Evolutionary conservation across 306 rosid genomes (phyloP), one percentile per base, ranked within the genome.

Genomic region (Malus asiatica): DNA sequence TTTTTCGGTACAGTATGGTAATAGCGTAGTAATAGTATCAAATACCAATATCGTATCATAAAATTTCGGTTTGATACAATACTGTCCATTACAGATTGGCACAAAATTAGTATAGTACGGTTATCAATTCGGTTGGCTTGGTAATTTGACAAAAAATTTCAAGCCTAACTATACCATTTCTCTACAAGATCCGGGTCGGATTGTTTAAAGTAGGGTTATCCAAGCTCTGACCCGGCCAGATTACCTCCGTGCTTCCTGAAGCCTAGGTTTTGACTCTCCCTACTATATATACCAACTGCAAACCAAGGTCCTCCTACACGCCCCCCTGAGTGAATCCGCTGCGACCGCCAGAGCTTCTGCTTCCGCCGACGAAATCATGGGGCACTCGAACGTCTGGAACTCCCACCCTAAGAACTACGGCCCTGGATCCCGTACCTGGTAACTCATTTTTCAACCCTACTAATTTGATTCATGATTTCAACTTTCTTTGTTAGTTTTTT

Each of bases 401-500:
- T 88, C 98, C 66, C 98, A 90, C 80, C 97, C 98, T 3, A 90
- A 94, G 88, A 91, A 20, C 82, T 94, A 94, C 62, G 98, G 97
- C 18, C 98, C 98, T 76, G 96, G 97, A 35, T 91, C 98, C 66
- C 93, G 98, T 78, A 65, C 98, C 74, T 94, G 98, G 96, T 94
- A 84, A 68, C 35, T 52, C 19, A 29, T 66, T 57, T 75, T 16
- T 4, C 7, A 27, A 8, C 13, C 59, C 5, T 38, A 15, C 29
- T 58, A 2, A 35, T n/a, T 44, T 5, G n/a, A 53, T 15, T 4
- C 27, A 42, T 42, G 12, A 42, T 9, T 9, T 42, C 45, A 42
- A 42, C 12, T 42, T 42, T 42, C 12, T 42, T 32, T 29, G n/a
- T 66, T 33, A 33, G 70, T 9, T 66, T 10, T 19, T 19, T 35